Base-by-base conservation (phyloP, 257 asterid genomes). In the Henckelia pumila region DNA sequence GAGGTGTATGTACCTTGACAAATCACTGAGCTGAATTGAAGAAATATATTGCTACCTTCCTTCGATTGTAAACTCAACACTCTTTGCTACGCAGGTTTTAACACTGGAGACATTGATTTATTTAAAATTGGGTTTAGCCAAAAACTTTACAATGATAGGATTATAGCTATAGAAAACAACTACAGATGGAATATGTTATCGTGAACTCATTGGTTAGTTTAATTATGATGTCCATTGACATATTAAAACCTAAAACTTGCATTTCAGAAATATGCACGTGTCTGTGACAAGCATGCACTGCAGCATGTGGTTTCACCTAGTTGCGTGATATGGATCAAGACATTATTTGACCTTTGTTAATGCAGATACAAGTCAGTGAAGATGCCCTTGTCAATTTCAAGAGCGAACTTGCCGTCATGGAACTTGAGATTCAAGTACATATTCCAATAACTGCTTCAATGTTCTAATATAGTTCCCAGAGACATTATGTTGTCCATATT, bases 341-440 rank as follows among this genome's bases (percentile, higher is more conserved):
- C 49, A 47, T 62, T 63, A 20, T 71, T 29, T 14, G 32, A 16
- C 29, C 40, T 20, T 71, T 75, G 22, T 71, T 47, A 28, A 73
- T 78, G 81, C 86, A 91, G 99, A 74, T 91, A 77, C 88, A 79
- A 71, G 86, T 67, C 25, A 88, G 82, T 69, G 97, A 94, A 69
- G 83, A 83, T 62, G 86, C 70, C 8, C 63, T 94, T 64, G 72
- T 78, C 71, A 68, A 68, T 79, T 83, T 94, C 78, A 88, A 75
- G 84, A 78, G 79, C 20, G 95, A 88, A 63, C 88, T 94, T 58
- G 88, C 93, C 17, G 74, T 47, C 37, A 23, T 82, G 59, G 93
- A 84, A 56, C 77, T 67, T 61, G 93, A 94, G 82, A 78, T 85
- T 71, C 87, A 84, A 97, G 99, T 91, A 44, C 49, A 49, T 68